Evolutionary conservation across 805 yeast genomes (phyloP).

Genomic region (Cyberlindnera lachancei): DNA sequence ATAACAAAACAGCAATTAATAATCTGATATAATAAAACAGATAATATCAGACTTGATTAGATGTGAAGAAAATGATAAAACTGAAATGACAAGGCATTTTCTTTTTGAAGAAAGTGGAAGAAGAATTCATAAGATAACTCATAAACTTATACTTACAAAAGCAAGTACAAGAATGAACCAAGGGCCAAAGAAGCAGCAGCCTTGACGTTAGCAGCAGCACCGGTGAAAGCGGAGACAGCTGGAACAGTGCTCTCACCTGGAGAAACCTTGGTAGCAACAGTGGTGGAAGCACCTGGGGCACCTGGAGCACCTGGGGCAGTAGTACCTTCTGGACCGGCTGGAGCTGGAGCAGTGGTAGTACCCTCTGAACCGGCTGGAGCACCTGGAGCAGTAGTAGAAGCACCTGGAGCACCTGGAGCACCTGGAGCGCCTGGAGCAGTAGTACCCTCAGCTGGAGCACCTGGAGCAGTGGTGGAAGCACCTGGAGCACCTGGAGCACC

Average conservation of each 20-base stretch:
- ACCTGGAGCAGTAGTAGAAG: conserved; percentile 4
- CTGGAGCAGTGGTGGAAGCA: background rate
- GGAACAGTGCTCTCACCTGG: conserved; percentile 3
- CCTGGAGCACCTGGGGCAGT: conserved; percentile 2
- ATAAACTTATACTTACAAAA: conserved; percentile 17
- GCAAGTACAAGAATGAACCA: conserved; percentile 24
- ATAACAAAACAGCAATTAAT: too few species aligned
- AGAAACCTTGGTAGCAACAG: conserved; percentile 8
- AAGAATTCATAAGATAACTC: too few species aligned
- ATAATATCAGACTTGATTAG: too few species aligned
- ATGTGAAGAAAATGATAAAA: background rate
- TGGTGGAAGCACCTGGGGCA: conserved; percentile 7
- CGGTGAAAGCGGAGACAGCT: conserved; percentile 4
- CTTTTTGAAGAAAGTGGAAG: too few species aligned
- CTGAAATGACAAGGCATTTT: too few species aligned
- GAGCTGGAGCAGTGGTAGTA: background rate
- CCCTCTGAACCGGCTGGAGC: conserved; percentile 10
- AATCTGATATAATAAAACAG: too few species aligned
- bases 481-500: conserved; percentile 4
- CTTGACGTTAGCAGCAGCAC: conserved; percentile 19
- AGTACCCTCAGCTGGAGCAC: background rate
- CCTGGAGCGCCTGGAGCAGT: background rate
- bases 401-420: background rate
- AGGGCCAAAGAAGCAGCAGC: conserved; percentile 21
- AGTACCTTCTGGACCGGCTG: background rate